Conservation (phyloP, 805 yeast genomes). For the Ogataea trehaloabstinens region DNA sequence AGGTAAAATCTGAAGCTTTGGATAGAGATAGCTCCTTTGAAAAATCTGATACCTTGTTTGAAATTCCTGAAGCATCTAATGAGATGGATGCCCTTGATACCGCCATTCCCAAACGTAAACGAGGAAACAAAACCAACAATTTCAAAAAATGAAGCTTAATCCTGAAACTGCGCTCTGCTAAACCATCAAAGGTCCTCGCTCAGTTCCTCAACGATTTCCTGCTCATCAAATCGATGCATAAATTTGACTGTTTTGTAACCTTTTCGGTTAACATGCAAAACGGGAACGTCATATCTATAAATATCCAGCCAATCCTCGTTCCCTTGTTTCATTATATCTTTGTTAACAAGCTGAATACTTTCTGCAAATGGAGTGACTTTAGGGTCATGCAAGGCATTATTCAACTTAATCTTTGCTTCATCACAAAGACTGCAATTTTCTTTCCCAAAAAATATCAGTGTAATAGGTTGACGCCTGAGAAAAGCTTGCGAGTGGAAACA, state of each 20-base stretch:
- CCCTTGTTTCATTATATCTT: constrained; percentile 60
- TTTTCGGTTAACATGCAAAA: constrained; percentile 61
- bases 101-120: background rate
- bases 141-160: no score
- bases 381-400: constrained; percentile 37
- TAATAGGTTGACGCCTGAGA: constrained; percentile 11
- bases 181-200: constrained; percentile 32
- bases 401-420: constrained; percentile 55
- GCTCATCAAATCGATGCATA: constrained; percentile 64
- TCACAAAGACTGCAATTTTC: constrained; percentile 67
- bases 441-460: constrained; percentile 63
- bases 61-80: constrained; percentile 3
- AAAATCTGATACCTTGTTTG: background rate
- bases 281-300: constrained; percentile 77
- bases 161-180: no score
- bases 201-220: constrained; percentile 53
- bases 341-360: constrained; percentile 35
- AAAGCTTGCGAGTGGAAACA: constrained; percentile 6
- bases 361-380: constrained; percentile 18
- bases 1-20: no score
- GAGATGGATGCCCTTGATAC: constrained; percentile 1
- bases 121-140: no score
- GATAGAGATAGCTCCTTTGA: background rate
- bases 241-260: constrained; percentile 49
- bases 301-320: constrained; percentile 67